Base-by-base conservation (phyloP, 1,284 basidiomycete species). In the Albatrellus sp. region DNA sequence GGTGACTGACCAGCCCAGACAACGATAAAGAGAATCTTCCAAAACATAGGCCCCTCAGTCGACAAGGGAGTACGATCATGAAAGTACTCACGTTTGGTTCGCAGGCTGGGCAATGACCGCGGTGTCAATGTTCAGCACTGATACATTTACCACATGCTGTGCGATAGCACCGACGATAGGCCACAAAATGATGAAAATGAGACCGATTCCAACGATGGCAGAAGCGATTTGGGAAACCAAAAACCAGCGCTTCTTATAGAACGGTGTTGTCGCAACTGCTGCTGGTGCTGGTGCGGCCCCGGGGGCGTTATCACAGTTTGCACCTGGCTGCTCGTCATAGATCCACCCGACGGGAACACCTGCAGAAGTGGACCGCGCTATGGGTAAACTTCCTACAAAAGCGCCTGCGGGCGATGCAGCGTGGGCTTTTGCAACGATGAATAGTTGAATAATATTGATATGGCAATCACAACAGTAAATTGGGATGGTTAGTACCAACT, bases 151-250 rank as follows among this genome's bases (percentile, higher is more conserved):
- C 24, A 81, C 68, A 28, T 74, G 66, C 50, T 80, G 78, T 28
- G 72, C 67, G 48, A 82, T 77, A 34, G 80, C 79, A 40, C 63
- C 67, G 45, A 83, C 63, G 46, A 83, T 74, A 5, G 80, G 79
- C 56, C 72, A 83, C 17, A 81, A 58, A 20, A 80, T 43, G 47
- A 82, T 70, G 60, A 83, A 82, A 7, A 83, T 57, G 14, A 82
- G 57, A 10, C 68, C 74, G 44, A 84, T 79, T 35, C 63, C 71
- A 13, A 82, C 53, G 7, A 70, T 66, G 13, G 66, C 48, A 1
- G 46, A 53, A 20, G 69, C 48, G 42, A 59, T 39, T 43, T 52
- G 53, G 37, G 57, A 64, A 42, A 77, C 57, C 45, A 82, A 72
- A 53, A 78, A 69, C 57, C 59, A 63, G 33, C 58, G 59, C 46